Conservation (phyloP, 768 basidiomycete species). For the Asterophora parasitica region DNA sequence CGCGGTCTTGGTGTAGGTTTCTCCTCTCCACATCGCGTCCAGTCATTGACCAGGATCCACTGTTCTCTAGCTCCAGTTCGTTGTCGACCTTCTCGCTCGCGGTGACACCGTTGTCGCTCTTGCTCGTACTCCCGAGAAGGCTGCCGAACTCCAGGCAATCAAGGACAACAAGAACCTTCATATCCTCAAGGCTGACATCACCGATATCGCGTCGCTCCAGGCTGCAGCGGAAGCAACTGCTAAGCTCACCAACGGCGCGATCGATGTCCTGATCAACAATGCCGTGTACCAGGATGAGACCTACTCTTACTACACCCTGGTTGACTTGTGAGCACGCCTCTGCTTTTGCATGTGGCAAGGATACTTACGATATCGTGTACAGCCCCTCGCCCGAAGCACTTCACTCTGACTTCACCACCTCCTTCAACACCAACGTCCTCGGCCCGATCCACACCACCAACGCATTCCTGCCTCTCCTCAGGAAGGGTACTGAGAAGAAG, state of each 20-base stretch:
- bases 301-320: constrained; percentile 9
- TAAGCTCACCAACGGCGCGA: constrained; percentile 25
- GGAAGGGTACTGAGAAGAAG: constrained; percentile 27
- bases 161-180: constrained; percentile 23
- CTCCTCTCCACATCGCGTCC: no score
- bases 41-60: neutral
- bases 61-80: constrained; percentile 7
- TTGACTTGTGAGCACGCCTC: constrained; percentile 18
- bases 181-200: constrained; percentile 33
- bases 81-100: constrained; percentile 2
- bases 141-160: constrained; percentile 1
- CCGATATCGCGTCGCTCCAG: constrained; percentile 21
- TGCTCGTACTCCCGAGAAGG: constrained; percentile 5
- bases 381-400: constrained; percentile 1
- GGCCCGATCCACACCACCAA: constrained; percentile 31
- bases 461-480: constrained; percentile 35
- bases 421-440: constrained; percentile 31
- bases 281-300: constrained; percentile 20
- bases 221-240: constrained; percentile 23
- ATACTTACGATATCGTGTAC: neutral
- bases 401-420: neutral
- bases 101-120: constrained; percentile 10
- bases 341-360: neutral
- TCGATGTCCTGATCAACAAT: constrained; percentile 37
- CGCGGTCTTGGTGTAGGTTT: no score